These are phyloP conservation scores for Podila horticola DNA, from an alignment of 192 early-diverging fungal species.

Conservation along the genomic window DNA sequence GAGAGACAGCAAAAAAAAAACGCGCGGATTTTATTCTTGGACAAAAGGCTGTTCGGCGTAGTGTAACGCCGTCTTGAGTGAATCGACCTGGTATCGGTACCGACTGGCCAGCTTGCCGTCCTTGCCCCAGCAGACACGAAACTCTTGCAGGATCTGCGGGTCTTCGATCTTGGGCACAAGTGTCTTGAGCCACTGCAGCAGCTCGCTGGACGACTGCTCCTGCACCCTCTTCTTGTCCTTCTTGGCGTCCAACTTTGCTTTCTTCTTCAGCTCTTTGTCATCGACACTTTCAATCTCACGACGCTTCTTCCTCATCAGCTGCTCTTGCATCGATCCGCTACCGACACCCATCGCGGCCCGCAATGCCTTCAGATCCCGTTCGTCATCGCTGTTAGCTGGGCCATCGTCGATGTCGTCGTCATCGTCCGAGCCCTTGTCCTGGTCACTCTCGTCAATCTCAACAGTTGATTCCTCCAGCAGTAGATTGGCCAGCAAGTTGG, in stretches of 20 bases:
- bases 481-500: conserved; percentile 37
- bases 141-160: conserved; percentile 14
- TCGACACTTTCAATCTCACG: not conserved
- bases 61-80: conserved; percentile 36
- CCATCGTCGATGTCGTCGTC: conserved; percentile 8
- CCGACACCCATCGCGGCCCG: conserved; percentile 20
- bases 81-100: conserved; percentile 34
- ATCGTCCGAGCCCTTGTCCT: conserved; percentile 5
- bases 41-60: conserved; percentile 40
- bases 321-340: conserved; percentile 23
- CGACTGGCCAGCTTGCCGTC: conserved; percentile 35
- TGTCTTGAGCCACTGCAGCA: conserved; percentile 22
- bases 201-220: conserved; percentile 19
- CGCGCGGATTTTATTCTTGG: not conserved
- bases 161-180: conserved; percentile 30
- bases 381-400: conserved; percentile 24
- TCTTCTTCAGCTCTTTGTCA: not conserved
- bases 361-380: conserved; percentile 23
- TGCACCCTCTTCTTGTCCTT: conserved; percentile 3
- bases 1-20: too few relatives aligned
- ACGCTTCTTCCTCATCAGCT: conserved; percentile 14
- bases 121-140: conserved; percentile 43
- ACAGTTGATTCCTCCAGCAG: conserved; percentile 44
- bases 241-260: not conserved
- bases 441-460: conserved; percentile 38